phyloP scores from a whole-genome alignment of 768 basidiomycete genomes.

The Scleroderma bovista region DNA sequence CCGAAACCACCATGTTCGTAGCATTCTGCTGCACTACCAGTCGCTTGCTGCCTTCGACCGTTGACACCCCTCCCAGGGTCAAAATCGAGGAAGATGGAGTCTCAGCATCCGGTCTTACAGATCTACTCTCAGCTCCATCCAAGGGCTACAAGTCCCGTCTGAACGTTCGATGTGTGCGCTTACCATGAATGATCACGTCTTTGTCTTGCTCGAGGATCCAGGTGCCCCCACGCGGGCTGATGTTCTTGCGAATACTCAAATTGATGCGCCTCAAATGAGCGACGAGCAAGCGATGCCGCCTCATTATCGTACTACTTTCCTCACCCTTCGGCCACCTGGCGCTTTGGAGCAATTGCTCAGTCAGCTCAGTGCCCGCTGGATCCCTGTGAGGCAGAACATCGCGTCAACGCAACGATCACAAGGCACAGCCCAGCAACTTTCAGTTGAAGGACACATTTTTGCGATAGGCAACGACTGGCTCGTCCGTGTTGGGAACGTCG shows the following conservation, averaged over 20 bases:
- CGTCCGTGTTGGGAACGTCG: slow-evolving; percentile 73
- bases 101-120: slow-evolving; percentile 70
- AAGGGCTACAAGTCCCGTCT: slow-evolving; percentile 42
- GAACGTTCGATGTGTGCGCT: slow-evolving; percentile 73
- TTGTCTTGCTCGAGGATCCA: slow-evolving; percentile 75
- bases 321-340: slow-evolving; percentile 68
- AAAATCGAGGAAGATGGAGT: slow-evolving; percentile 58
- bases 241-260: slow-evolving; percentile 34
- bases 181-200: slow-evolving; percentile 77
- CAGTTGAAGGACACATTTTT: slow-evolving; percentile 69
- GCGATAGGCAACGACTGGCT: slow-evolving; percentile 79
- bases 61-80: slow-evolving; percentile 41
- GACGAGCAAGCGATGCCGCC: slow-evolving; percentile 26
- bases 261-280: slow-evolving; percentile 29
- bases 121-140: slow-evolving; percentile 57
- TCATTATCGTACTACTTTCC: slow-evolving; percentile 73
- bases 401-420: slow-evolving; percentile 40
- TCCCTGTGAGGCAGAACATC: slow-evolving; percentile 54
- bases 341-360: slow-evolving; percentile 69
- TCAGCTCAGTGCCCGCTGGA: slow-evolving; percentile 74
- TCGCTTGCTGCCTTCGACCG: slow-evolving; percentile 10
- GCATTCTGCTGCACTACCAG: slow-evolving; percentile 7
- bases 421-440: slow-evolving; percentile 55
- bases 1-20: slow-evolving; percentile 61
- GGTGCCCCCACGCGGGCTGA: slow-evolving; percentile 64